A percentile compares a stretch with the other conserved stretches of the same genome.
Evolutionary conservation across 176 grass and related monocot species (phyloP).

Genomic region (Bonia amplexicaulis): DNA sequence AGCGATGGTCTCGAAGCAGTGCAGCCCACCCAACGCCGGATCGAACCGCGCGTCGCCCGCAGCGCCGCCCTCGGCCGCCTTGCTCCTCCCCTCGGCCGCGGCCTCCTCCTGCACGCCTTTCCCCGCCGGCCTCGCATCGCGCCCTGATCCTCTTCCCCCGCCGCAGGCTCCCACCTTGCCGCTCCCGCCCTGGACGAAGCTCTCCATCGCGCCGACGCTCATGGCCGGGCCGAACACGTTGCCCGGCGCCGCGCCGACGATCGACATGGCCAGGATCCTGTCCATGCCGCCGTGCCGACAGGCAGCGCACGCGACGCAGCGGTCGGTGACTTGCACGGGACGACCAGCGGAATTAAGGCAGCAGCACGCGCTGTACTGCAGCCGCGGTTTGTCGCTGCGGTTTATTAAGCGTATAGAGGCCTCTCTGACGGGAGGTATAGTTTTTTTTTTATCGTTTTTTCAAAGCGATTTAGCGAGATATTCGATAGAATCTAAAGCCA

Average conservation of each 20-base stretch:
- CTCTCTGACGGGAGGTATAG: not conserved
- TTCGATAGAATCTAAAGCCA: too few relatives aligned
- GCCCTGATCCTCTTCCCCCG: not conserved
- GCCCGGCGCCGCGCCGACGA: slow-evolving; percentile 28
- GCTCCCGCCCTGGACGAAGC: not conserved
- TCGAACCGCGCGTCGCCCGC: not conserved
- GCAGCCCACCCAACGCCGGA: not conserved
- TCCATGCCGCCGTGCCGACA: slow-evolving; percentile 3
- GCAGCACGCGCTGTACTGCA: not conserved
- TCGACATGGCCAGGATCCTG: slow-evolving; percentile 35
- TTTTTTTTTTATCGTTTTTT: too few relatives aligned
- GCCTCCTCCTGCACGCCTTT: too few relatives aligned
- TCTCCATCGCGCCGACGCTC: slow-evolving; percentile 25
- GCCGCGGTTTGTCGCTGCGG: not conserved
- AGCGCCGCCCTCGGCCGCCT: not conserved
- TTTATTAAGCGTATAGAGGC: not conserved
- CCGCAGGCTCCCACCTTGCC: not conserved
- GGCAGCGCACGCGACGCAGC: not conserved
- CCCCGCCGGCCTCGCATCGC: not conserved
- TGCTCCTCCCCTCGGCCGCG: not conserved
- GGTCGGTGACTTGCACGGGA: not conserved
- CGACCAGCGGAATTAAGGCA: not conserved
- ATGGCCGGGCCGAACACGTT: slow-evolving; percentile 36
- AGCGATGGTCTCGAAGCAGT: slow-evolving; percentile 1
- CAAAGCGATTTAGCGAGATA: too few relatives aligned